phyloP scores from a whole-genome alignment of 2,329 filamentous ascomycete species.

The Penicillium sp. region DNA sequence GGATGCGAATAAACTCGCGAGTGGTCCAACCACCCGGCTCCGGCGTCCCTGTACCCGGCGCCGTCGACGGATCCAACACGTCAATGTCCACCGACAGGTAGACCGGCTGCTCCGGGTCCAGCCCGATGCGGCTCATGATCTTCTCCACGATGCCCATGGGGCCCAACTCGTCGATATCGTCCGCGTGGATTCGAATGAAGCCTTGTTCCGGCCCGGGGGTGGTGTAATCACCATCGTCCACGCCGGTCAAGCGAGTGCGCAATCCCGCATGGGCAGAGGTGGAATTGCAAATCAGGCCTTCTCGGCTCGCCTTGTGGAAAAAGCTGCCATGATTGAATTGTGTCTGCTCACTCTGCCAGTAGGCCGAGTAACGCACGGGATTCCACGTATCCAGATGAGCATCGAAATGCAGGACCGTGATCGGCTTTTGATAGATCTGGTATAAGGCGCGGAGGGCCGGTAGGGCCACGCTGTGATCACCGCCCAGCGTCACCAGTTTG shows the following conservation, averaged over 20 bases:
- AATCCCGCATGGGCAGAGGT: conserved; percentile 77
- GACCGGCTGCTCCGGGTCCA: conserved; percentile 62
- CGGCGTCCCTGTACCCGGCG: conserved; percentile 76
- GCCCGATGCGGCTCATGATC: conserved; percentile 66
- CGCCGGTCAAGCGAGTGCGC: conserved; percentile 66
- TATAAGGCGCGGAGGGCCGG: conserved; percentile 63
- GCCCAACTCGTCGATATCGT: conserved; percentile 82
- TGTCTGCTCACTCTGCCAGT: conserved; percentile 65
- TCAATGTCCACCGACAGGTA: conserved; percentile 80
- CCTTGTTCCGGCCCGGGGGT: conserved; percentile 66
- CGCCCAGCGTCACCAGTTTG: conserved; percentile 63
- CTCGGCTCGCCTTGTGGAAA: conserved; percentile 81
- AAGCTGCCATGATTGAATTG: conserved; percentile 85
- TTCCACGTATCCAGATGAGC: conserved; percentile 82
- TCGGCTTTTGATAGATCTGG: conserved; percentile 54
- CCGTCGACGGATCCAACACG: conserved; percentile 65
- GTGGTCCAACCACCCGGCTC: conserved; percentile 91
- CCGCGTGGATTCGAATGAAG: conserved; percentile 72
- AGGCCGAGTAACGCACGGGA: conserved; percentile 67
- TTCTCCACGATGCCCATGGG: conserved; percentile 61
- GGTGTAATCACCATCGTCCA: conserved; percentile 61
- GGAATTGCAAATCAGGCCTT: conserved; percentile 69
- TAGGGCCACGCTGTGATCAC: conserved; percentile 66
- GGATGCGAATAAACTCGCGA: conserved; percentile 74
- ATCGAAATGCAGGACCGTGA: conserved; percentile 71